A percentile compares a stretch with the other conserved stretches of the same genome.
These are phyloP conservation scores for Mycogone perniciosa DNA, from an alignment of 2,329 filamentous ascomycete genomes.

Conservation along the genomic window DNA sequence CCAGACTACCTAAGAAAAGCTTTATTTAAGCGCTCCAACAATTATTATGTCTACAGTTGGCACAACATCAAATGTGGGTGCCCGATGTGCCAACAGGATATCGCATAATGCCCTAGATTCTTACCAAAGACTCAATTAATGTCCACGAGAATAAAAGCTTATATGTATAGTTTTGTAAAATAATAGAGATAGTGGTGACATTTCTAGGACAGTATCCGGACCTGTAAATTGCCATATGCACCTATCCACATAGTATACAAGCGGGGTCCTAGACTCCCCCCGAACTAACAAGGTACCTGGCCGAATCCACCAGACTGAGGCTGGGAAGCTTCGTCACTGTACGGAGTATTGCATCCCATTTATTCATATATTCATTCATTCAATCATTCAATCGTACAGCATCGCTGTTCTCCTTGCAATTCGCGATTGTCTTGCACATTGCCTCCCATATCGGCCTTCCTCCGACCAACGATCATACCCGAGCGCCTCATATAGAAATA, in stretches of 20 bases:
- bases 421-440: constrained; percentile 2
- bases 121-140: too few species aligned
- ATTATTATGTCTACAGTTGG: too few species aligned
- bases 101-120: too few species aligned
- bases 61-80: too few species aligned
- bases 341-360: constrained; percentile 7
- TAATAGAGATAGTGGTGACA: too few species aligned
- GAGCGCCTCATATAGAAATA: constrained; percentile 2
- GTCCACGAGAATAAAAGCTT: too few species aligned
- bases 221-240: neutral
- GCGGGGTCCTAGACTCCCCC: constrained; percentile 9
- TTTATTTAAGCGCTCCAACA: too few species aligned
- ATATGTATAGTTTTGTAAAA: too few species aligned
- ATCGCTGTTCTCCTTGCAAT: neutral
- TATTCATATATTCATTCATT: constrained; percentile 5
- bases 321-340: constrained; percentile 27
- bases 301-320: constrained; percentile 14
- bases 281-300: constrained; percentile 2
- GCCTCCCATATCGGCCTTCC: neutral
- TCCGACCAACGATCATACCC: constrained; percentile 5
- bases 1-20: too few species aligned
- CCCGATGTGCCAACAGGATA: too few species aligned
- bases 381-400: constrained; percentile 6
- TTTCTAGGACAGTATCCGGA: neutral
- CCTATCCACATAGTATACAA: constrained; percentile 1